phyloP scores from a whole-genome alignment of 139 green algal genomes.

The Chlamydomonas sp. region DNA sequence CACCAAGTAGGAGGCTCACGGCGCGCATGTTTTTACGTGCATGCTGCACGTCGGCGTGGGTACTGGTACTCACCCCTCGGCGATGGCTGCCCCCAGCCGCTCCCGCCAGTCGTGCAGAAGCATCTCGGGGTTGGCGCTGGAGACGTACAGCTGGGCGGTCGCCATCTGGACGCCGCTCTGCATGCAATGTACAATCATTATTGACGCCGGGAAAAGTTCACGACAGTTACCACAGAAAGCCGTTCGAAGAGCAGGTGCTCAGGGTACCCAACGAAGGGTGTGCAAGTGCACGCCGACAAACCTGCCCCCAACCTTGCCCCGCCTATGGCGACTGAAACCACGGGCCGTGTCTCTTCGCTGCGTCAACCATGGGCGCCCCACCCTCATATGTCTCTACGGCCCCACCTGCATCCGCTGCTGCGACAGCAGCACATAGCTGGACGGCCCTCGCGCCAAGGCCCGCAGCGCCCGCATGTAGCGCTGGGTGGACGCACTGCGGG shows the following conservation, averaged over 20 bases:
- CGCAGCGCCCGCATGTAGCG: neutral
- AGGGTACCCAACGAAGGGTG: too few species aligned
- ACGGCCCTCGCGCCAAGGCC: neutral
- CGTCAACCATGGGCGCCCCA: neutral
- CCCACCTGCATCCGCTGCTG: constrained; percentile 12
- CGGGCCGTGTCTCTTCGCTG: neutral
- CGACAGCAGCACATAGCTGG: constrained; percentile 27
- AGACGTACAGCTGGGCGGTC: neutral
- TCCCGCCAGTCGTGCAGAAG: neutral
- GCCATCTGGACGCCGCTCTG: neutral
- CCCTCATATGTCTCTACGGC: neutral
- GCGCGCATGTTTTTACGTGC: neutral
- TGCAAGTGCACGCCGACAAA: too few species aligned
- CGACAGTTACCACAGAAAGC: too few species aligned
- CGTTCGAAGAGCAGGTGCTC: too few species aligned
- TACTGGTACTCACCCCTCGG: neutral
- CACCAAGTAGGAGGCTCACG: neutral
- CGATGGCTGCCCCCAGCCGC: neutral
- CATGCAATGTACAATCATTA: neutral
- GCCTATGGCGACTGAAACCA: too few species aligned
- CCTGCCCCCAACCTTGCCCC: too few species aligned
- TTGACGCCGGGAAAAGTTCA: too few species aligned
- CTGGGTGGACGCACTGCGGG: neutral
- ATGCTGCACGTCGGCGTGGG: neutral
- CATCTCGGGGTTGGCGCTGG: neutral